Evolutionary conservation across 2,329 filamentous ascomycete species (phyloP).

Genomic region (Claviceps fusiformis): DNA sequence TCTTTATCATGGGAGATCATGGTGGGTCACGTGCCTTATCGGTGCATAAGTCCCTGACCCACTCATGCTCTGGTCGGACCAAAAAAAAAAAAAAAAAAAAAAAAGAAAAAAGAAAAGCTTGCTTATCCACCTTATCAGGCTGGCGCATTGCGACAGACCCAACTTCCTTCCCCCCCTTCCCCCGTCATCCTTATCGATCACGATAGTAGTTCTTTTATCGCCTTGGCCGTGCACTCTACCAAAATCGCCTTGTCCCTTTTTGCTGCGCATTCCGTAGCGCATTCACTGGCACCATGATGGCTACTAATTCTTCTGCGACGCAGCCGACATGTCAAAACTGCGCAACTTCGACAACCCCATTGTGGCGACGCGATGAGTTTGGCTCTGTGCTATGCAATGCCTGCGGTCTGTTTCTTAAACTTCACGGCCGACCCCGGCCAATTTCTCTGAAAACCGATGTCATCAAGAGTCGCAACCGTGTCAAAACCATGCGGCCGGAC

Average conservation of each 20-base stretch:
- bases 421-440: slow-evolving; percentile 83
- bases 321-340: slow-evolving; percentile 98
- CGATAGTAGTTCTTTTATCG: slow-evolving; percentile 20
- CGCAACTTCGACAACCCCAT: slow-evolving; percentile 81
- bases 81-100: too few species aligned
- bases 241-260: slow-evolving; percentile 6
- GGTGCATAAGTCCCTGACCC: not conserved
- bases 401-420: slow-evolving; percentile 92
- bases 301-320: slow-evolving; percentile 45
- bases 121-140: slow-evolving; percentile 24
- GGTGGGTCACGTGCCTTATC: slow-evolving; percentile 19
- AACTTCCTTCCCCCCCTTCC: slow-evolving; percentile 19
- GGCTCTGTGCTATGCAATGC: slow-evolving; percentile 96
- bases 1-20: slow-evolving; percentile 7
- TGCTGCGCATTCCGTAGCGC: slow-evolving; percentile 13
- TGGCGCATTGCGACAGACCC: slow-evolving; percentile 13
- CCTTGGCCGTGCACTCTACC: slow-evolving; percentile 14
- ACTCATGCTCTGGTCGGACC: not conserved
- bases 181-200: slow-evolving; percentile 25
- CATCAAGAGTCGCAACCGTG: slow-evolving; percentile 97
- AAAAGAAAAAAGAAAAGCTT: slow-evolving; percentile 6
- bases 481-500: slow-evolving; percentile 74
- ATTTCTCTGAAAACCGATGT: slow-evolving; percentile 98
- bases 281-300: slow-evolving; percentile 31
- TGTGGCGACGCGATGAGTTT: slow-evolving; percentile 95